Conservation (phyloP, 495 filamentous ascomycete genomes). For the Platismatia glauca region DNA sequence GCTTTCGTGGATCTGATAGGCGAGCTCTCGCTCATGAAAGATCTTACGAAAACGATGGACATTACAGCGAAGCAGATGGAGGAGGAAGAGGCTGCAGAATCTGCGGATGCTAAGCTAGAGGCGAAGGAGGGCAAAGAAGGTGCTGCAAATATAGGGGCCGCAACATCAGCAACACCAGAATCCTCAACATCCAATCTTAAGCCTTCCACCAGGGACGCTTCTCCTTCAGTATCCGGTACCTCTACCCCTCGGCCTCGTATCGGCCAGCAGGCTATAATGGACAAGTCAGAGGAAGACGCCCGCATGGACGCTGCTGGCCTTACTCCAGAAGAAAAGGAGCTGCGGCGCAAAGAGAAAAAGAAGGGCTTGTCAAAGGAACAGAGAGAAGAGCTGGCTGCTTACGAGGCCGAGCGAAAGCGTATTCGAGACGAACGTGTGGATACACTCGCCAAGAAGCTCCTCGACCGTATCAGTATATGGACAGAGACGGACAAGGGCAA, state of each 20-base stretch:
- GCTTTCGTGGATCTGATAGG: slow-evolving; percentile 89
- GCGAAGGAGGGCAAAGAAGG: slow-evolving; percentile 29
- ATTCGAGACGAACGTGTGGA: slow-evolving; percentile 87
- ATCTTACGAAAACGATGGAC: slow-evolving; percentile 82
- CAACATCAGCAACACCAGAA: slow-evolving; percentile 25
- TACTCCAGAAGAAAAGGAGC: slow-evolving; percentile 66
- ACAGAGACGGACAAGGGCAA: slow-evolving; percentile 87
- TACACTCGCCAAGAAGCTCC: slow-evolving; percentile 70
- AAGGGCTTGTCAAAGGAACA: slow-evolving; percentile 87
- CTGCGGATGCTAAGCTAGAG: slow-evolving; percentile 42
- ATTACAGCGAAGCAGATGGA: slow-evolving; percentile 70
- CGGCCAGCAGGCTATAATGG: slow-evolving; percentile 77
- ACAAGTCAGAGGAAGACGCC: slow-evolving; percentile 79
- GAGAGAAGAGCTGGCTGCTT: slow-evolving; percentile 75
- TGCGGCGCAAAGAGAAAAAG: slow-evolving; percentile 78
- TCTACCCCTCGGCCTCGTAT: slow-evolving; percentile 60
- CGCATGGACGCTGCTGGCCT: slow-evolving; percentile 58
- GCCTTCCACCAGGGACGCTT: slow-evolving; percentile 20
- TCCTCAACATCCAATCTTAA: slow-evolving; percentile 18
- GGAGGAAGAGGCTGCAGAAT: slow-evolving; percentile 47
- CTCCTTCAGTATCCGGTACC: slow-evolving; percentile 39
- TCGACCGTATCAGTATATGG: slow-evolving; percentile 90
- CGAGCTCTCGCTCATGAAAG: slow-evolving; percentile 88
- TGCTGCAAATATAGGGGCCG: slow-evolving; percentile 21
- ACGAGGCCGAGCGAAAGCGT: slow-evolving; percentile 74